Evolutionary conservation across 2,329 filamentous ascomycete species (phyloP), one percentile per base, ranked within the genome.

Genomic region (Fusarium acutatum): DNA sequence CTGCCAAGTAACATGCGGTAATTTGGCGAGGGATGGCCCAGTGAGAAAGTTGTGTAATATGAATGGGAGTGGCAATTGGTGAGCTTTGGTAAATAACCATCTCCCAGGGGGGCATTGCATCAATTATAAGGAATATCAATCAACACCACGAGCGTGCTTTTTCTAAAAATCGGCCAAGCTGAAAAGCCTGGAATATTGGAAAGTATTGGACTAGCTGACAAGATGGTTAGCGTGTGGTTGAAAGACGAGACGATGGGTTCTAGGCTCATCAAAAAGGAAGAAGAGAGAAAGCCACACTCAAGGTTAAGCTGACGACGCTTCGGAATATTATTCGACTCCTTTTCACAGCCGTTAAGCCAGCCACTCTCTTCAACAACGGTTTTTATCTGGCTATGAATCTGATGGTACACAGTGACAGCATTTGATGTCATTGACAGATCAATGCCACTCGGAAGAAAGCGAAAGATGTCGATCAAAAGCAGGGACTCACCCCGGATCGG

Each of bases 401-500:
- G 11, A 57, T 17, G 41, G 30, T 37, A n/a, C 30, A 46, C n/a
- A 65, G 64, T 28, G 40, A 38, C 17, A 38, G 28, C 32, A 61
- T 69, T 49, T 63, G 56, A 69, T 68, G 57, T 44, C 49, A 61
- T 26, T 26, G 50, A 15, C 35, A 63, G 24, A 37, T 44, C 47
- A 61, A 65, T 24, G 17, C n/a, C 50, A 52, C 58, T 67, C 70
- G 66, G 71, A 73, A 73, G 53, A 62, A 70, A 57, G 71, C 71
- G 56, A 72, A 49, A 37, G 38, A 26, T 63, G 65, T 44, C 69
- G 66, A 64, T 67, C 58, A 66, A 52, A 18, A n/a, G 26, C 61
- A 54, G 57, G 60, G 61, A 52, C 38, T 52, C n/a, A 11, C 56
- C 71, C 74, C 65, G 30, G 74, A 75, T 76, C 74, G 69, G 73